Conservation (phyloP, 768 basidiomycete species). For the Tylopilus cervinicoccineus region DNA sequence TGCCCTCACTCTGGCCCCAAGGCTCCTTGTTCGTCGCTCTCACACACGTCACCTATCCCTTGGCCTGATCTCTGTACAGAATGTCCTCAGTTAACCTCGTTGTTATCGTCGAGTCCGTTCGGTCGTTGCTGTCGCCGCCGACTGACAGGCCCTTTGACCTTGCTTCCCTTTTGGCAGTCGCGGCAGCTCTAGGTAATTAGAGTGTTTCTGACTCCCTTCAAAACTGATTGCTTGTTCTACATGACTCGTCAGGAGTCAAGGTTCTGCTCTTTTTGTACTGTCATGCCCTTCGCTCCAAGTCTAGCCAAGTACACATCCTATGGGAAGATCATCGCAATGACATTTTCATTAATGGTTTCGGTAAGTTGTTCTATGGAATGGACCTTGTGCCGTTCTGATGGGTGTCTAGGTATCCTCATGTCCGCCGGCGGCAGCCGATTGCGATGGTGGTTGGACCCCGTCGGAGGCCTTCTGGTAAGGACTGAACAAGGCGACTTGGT, state of each 20-base stretch:
- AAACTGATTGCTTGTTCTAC: background rate
- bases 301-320: conserved; percentile 90
- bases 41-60: background rate
- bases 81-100: conserved; percentile 93
- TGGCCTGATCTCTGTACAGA: conserved; percentile 34
- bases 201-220: background rate
- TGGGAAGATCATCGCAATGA: conserved; percentile 98
- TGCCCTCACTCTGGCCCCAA: conserved; percentile 20
- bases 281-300: conserved; percentile 67
- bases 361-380: conserved; percentile 33
- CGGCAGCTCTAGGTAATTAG: conserved; percentile 61
- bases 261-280: conserved; percentile 86
- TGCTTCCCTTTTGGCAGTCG: conserved; percentile 79
- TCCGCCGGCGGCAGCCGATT: conserved; percentile 77
- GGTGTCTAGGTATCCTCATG: conserved; percentile 71
- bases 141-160: conserved; percentile 64
- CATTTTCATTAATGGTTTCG: conserved; percentile 77
- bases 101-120: conserved; percentile 83
- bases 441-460: conserved; percentile 80
- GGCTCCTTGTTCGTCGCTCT: conserved; percentile 42
- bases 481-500: conserved; percentile 1
- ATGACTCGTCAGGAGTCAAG: conserved; percentile 61
- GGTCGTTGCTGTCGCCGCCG: conserved; percentile 61
- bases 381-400: background rate
- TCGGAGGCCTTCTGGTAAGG: conserved; percentile 70